Conservation (phyloP, 441 rosid species). For the Croton setiger region DNA sequence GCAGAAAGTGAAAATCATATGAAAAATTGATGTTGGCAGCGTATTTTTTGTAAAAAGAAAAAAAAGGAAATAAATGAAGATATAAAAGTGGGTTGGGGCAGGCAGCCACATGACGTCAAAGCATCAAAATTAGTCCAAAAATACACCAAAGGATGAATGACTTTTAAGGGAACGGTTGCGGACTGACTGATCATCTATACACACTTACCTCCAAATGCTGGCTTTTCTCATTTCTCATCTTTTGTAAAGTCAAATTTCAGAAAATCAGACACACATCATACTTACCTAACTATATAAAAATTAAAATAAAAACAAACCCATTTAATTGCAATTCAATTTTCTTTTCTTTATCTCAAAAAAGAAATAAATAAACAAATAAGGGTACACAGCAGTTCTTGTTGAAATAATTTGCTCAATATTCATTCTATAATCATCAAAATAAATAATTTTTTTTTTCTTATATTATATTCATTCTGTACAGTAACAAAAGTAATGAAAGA, state of each 20-base stretch:
- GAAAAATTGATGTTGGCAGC: too few relatives aligned
- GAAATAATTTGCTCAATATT: conserved; percentile 13
- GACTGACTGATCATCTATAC: conserved; percentile 6
- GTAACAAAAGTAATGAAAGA: conserved; percentile 11
- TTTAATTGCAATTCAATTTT: background rate
- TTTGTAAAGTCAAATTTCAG: conserved; percentile 4
- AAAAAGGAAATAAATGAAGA: background rate
- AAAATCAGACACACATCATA: background rate
- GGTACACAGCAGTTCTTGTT: conserved; percentile 3
- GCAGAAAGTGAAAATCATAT: too few relatives aligned
- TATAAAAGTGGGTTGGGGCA: background rate
- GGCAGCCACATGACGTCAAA: conserved; percentile 1
- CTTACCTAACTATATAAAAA: background rate
- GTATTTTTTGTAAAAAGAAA: too few relatives aligned
- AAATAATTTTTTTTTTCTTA: conserved; percentile 10
- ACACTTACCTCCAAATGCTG: conserved; percentile 5
- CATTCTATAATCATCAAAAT: conserved; percentile 1
- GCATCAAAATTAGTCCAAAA: background rate
- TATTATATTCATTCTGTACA: conserved; percentile 25
- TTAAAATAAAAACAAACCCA: background rate
- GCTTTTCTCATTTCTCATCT: conserved; percentile 1
- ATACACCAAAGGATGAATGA: conserved; percentile 8
- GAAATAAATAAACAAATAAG: background rate
- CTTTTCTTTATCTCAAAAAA: background rate
- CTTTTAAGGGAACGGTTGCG: background rate